phyloP scores from a whole-genome alignment of 1,284 basidiomycete species.

The Schizophyllum amplum region DNA sequence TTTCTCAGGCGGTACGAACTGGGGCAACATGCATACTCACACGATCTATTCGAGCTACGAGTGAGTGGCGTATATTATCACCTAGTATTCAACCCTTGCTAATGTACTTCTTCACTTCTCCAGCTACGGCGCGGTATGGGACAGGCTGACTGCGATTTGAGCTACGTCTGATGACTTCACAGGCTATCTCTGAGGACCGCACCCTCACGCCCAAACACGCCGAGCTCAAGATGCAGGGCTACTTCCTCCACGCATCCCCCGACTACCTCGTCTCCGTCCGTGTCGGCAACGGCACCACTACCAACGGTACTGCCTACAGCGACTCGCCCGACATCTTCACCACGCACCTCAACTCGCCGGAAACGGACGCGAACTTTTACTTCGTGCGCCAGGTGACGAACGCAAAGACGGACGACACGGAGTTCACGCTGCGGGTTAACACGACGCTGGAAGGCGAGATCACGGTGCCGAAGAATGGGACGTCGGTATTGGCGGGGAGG shows the following conservation, averaged over 20 bases:
- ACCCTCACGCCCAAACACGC: conserved; percentile 33
- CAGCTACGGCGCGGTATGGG: conserved; percentile 21
- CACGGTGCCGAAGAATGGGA: conserved; percentile 26
- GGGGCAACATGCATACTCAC: conserved; percentile 31
- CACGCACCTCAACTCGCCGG: conserved; percentile 26
- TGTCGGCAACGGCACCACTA: conserved; percentile 25
- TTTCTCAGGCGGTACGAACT: conserved; percentile 31
- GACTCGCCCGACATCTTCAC: conserved; percentile 27
- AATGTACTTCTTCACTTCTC: background rate
- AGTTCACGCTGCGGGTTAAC: conserved; percentile 27
- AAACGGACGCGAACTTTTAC: conserved; percentile 32
- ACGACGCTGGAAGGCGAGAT: conserved; percentile 27
- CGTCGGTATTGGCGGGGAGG: conserved; percentile 30
- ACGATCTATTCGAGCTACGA: conserved; percentile 38
- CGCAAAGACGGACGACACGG: conserved; percentile 21
- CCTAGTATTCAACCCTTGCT: background rate
- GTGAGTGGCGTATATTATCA: too few relatives aligned
- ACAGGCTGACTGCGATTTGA: background rate
- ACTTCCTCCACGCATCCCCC: conserved; percentile 35
- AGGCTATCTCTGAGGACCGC: conserved; percentile 37
- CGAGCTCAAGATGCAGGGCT: conserved; percentile 37
- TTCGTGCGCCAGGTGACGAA: conserved; percentile 35
- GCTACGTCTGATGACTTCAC: background rate
- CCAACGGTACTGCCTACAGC: conserved; percentile 24
- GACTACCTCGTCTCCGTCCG: conserved; percentile 32